A percentile compares a stretch with the other conserved stretches of the same genome.
Conservation (phyloP, 495 filamentous ascomycete species). For the Penicillium waksmanii region DNA sequence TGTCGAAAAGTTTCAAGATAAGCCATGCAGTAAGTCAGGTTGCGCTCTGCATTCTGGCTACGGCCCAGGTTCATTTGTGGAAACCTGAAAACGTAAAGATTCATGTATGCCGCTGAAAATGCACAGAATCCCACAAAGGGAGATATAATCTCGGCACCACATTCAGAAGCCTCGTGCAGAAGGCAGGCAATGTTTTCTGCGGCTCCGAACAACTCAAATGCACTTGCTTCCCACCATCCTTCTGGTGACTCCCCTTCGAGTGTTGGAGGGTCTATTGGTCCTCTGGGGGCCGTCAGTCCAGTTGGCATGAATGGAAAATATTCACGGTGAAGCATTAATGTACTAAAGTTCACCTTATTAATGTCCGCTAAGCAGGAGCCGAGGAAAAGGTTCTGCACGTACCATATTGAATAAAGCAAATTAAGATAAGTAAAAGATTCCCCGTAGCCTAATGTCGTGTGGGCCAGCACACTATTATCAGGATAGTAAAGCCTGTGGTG, state of each 20-base stretch:
- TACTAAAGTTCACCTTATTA: conserved; percentile 4
- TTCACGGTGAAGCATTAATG: conserved; percentile 29
- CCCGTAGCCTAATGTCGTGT: conserved; percentile 23
- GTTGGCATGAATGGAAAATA: conserved; percentile 31
- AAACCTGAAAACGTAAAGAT: conserved; percentile 26
- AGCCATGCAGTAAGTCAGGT: conserved; percentile 21
- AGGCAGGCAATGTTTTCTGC: conserved; percentile 23
- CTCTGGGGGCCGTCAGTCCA: conserved; percentile 17
- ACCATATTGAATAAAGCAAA: conserved; percentile 29
- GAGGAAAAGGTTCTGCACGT: neutral
- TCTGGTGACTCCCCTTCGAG: conserved; percentile 22
- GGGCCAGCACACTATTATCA: conserved; percentile 21
- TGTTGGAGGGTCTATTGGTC: conserved; percentile 27
- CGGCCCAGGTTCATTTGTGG: conserved; percentile 32
- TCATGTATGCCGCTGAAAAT: conserved; percentile 32
- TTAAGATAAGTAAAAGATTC: conserved; percentile 33
- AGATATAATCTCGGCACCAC: conserved; percentile 19
- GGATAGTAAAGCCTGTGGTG: conserved; percentile 27
- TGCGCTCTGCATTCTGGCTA: conserved; percentile 16
- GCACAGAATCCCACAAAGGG: conserved; percentile 34
- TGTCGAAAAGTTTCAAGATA: conserved; percentile 26
- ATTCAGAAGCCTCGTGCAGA: conserved; percentile 24
- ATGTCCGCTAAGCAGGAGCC: neutral
- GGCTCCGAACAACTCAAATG: conserved; percentile 23
- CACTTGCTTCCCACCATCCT: conserved; percentile 30